Conservation (phyloP, 148 eudicot species). For the Mesembryanthemum crystallinum region DNA sequence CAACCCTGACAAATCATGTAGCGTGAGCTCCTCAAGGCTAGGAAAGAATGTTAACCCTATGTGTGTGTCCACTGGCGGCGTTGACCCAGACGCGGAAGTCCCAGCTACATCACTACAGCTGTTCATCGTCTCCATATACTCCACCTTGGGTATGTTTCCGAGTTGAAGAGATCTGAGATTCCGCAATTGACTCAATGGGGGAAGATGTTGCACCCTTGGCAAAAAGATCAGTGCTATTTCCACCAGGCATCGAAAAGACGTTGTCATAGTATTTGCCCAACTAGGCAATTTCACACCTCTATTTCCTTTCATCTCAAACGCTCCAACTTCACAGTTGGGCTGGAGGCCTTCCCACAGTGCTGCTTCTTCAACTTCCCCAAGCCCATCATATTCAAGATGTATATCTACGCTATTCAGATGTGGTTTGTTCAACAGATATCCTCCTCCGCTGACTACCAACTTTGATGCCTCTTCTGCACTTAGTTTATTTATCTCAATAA, state of each 20-base stretch:
- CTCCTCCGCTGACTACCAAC: neutral
- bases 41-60: neutral
- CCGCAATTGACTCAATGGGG: neutral
- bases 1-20: neutral
- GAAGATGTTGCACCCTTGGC: neutral
- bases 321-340: neutral
- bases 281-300: neutral
- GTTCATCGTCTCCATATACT: neutral
- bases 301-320: neutral
- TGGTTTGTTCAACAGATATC: neutral
- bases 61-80: neutral
- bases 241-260: neutral
- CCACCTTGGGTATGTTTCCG: neutral
- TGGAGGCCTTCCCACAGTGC: neutral
- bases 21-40: conserved; percentile 2
- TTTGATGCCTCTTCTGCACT: neutral
- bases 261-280: neutral
- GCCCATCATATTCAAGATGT: too few relatives aligned
- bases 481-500: neutral
- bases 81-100: neutral
- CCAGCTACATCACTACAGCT: neutral
- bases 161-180: neutral
- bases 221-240: rapidly evolving
- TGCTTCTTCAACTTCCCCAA: too few relatives aligned
- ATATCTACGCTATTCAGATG: too few relatives aligned